Conservation (phyloP, 495 filamentous ascomycete species). For the Aspergillus haitiensis region DNA sequence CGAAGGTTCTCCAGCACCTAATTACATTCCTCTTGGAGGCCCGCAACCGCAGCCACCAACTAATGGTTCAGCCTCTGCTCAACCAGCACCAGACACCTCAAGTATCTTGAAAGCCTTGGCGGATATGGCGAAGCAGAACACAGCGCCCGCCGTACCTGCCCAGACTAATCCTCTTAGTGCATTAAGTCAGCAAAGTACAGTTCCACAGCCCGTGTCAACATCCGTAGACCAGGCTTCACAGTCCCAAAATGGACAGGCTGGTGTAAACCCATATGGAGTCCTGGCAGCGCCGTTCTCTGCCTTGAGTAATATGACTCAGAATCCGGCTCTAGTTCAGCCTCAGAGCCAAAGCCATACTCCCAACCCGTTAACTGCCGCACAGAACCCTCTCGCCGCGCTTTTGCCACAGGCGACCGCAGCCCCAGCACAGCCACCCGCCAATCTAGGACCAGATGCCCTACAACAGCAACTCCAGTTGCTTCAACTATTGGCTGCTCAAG, state of each 20-base stretch:
- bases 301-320: constrained; percentile 39
- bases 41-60: constrained; percentile 39
- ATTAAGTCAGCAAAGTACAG: constrained; percentile 51
- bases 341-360: constrained; percentile 46
- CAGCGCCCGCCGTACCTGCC: constrained; percentile 52
- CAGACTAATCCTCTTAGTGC: constrained; percentile 55
- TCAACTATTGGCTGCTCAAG: constrained; percentile 57
- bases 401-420: constrained; percentile 40
- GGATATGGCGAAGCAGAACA: constrained; percentile 81
- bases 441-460: constrained; percentile 42
- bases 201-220: constrained; percentile 43
- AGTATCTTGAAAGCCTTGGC: constrained; percentile 80
- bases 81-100: constrained; percentile 57
- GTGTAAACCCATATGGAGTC: constrained; percentile 61
- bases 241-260: constrained; percentile 48
- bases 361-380: constrained; percentile 41
- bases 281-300: constrained; percentile 53
- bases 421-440: constrained; percentile 33
- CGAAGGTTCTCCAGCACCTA: constrained; percentile 70
- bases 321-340: constrained; percentile 49
- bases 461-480: constrained; percentile 64
- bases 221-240: constrained; percentile 50
- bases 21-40: constrained; percentile 41
- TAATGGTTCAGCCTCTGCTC: constrained; percentile 40
- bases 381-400: constrained; percentile 50